phyloP scores from a whole-genome alignment of 805 yeast species.

The Saturnispora quitensis region DNA sequence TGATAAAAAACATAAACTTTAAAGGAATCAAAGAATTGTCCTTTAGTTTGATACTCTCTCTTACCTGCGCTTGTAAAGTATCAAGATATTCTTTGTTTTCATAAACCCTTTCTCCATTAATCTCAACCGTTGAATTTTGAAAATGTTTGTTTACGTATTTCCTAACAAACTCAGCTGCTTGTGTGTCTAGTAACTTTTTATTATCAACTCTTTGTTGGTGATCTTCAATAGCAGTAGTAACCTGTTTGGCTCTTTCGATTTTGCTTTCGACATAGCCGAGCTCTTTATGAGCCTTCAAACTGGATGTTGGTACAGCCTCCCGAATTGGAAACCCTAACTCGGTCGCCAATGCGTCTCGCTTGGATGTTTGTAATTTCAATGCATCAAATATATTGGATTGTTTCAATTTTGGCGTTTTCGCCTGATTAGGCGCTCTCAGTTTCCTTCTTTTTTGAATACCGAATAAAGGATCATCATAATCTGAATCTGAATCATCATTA shows the following conservation, averaged over 20 bases:
- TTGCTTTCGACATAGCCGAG: not conserved
- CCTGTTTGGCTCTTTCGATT: not conserved
- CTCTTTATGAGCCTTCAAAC: not conserved
- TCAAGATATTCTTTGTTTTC: not conserved
- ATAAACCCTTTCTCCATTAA: not conserved
- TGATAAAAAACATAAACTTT: not conserved
- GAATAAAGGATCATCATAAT: conserved; percentile 6
- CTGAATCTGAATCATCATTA: conserved; percentile 1
- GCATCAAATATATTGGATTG: conserved; percentile 2
- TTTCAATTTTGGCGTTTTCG: not conserved
- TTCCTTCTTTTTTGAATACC: not conserved
- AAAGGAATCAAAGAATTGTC: not conserved
- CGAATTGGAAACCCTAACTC: conserved; percentile 3
- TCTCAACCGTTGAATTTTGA: not conserved
- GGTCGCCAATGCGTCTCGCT: not conserved
- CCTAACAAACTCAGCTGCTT: not conserved
- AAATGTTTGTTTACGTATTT: not conserved
- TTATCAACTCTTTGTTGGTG: not conserved
- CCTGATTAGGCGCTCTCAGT: not conserved
- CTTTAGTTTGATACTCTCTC: not conserved
- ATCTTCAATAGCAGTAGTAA: not conserved
- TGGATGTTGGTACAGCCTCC: not conserved
- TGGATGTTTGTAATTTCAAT: not conserved
- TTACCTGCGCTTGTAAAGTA: not conserved
- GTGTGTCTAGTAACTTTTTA: not conserved